phyloP scores from a whole-genome alignment of 345 rosid species.

The Eucalyptus regnans region DNA sequence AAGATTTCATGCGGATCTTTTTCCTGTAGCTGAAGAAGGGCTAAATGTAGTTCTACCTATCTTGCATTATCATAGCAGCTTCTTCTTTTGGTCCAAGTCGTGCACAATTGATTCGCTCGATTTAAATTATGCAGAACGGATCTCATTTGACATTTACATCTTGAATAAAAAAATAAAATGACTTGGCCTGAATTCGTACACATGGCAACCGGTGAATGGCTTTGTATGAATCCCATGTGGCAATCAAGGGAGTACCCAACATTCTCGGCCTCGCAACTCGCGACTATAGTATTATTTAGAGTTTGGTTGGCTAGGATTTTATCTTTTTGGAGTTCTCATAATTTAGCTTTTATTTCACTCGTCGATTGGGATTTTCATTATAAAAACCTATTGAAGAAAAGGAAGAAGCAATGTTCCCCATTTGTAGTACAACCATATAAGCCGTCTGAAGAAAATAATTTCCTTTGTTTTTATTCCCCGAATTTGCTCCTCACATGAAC shows the following conservation, averaged over 20 bases:
- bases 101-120: not conserved
- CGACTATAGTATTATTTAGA: not conserved
- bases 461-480: not conserved
- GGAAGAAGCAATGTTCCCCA: not conserved
- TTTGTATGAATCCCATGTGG: not conserved
- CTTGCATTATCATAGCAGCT: not conserved
- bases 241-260: not conserved
- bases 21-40: not conserved
- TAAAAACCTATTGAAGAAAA: not conserved
- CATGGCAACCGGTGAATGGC: not conserved
- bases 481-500: not conserved
- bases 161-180: not conserved
- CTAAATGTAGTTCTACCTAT: not conserved
- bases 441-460: not conserved
- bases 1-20: not conserved
- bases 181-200: not conserved
- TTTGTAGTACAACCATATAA: not conserved
- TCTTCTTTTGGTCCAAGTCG: not conserved
- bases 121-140: not conserved
- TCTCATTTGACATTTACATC: not conserved
- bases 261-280: not conserved
- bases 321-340: not conserved
- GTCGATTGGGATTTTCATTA: not conserved
- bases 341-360: not conserved
- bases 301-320: not conserved